Base-by-base conservation (phyloP, 768 basidiomycete species). In the Russula abietina region DNA sequence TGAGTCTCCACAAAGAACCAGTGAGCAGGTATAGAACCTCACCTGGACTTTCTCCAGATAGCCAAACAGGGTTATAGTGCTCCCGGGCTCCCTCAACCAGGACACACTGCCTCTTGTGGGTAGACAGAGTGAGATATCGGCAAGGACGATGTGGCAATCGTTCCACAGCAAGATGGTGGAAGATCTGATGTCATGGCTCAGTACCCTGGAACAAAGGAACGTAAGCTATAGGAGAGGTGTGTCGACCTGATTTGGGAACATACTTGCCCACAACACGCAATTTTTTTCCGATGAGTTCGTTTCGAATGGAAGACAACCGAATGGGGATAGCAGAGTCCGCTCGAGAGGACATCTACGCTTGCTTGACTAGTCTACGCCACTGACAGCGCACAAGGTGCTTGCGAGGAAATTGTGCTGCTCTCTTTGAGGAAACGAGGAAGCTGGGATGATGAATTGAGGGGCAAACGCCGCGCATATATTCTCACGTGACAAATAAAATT, bases 191-290 rank as follows among this genome's bases (percentile, higher is more conserved):
- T 68, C 67, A 62, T 66, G 62, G 38, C 30, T 49, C 19, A 68
- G 50, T 36, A 68, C 57, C 55, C 67, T 68, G 59, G 55, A 36
- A 50, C 11, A 39, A 45, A 39, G 5, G 33, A 9, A 30, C 22
- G 53, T 49, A 32, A 55, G 54, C 46, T 32, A 32, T 46, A 24
- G 36, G 46, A 46, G 45, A 22, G 22, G 33, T 22, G 30, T 33
- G 36, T 33, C 14, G 22, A 19, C 57, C 57, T 6, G 33, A 46
- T 41, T 39, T 14, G 43, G 43, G 51, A 50, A 61, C 65, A 45
- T 59, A 68, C 67, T 60, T 66, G 49, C 67, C 67, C 43, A 60
- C 60, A 26, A 68, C 60, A 39, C 67, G 67, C 19, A 68, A n/a
- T 41, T 68, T 68, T 49, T 64, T 66, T 32, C 61, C 61, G 51